Conservation (phyloP, 345 rosid genomes). For the Rhodomyrtus tomentosa region DNA sequence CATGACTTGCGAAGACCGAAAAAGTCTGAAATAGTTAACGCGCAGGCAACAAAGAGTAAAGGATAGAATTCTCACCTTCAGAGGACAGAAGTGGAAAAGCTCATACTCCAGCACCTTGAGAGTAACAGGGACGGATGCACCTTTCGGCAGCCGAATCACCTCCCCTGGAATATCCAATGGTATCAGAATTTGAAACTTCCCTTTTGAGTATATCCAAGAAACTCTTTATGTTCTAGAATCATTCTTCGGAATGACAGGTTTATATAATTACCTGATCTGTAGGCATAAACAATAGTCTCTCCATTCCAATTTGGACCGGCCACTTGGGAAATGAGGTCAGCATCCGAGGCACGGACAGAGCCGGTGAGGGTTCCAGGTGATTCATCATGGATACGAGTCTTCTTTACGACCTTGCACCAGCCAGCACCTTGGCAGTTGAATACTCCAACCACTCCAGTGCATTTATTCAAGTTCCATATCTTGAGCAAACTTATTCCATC, state of each 20-base stretch:
- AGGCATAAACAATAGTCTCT: conserved; percentile 54
- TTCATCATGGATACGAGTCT: conserved; percentile 69
- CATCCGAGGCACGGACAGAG: conserved; percentile 58
- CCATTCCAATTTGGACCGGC: conserved; percentile 77
- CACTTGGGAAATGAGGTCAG: conserved; percentile 53
- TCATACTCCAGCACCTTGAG: conserved; percentile 80
- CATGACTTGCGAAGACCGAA: not conserved
- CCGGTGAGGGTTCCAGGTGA: conserved; percentile 77
- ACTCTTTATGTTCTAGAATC: not conserved
- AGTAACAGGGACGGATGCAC: conserved; percentile 70
- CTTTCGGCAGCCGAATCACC: conserved; percentile 55
- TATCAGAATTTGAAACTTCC: not conserved
- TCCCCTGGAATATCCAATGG: conserved; percentile 41
- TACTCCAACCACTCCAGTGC: conserved; percentile 76
- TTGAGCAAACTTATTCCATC: conserved; percentile 85
- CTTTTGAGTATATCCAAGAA: not conserved
- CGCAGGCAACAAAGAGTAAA: not conserved
- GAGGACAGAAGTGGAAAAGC: conserved; percentile 75
- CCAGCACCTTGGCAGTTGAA: conserved; percentile 99
- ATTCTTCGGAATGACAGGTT: not conserved
- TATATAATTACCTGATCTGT: conserved; percentile 53
- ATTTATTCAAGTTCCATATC: conserved; percentile 86
- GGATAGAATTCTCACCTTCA: conserved; percentile 33
- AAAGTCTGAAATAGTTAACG: not conserved
- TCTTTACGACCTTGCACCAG: conserved; percentile 82